Evolutionary conservation across 257 asterid genomes (phyloP).

Genomic region (Nicotiana paniculata): DNA sequence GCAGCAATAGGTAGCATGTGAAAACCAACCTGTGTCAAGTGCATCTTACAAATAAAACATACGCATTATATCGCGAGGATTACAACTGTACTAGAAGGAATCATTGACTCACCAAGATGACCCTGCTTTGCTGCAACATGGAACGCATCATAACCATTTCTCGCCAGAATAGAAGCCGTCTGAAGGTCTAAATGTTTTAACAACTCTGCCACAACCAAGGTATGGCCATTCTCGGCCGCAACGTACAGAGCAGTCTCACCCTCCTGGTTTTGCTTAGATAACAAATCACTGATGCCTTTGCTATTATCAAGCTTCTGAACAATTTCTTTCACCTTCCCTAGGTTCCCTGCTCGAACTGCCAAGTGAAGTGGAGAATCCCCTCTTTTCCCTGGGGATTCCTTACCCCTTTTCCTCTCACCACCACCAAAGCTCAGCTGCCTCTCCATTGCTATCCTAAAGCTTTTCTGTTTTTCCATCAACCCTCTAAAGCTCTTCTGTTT

Average conservation of each 20-base stretch:
- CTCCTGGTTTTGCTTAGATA: slow-evolving; percentile 79
- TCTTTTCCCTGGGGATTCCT: slow-evolving; percentile 88
- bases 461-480: slow-evolving; percentile 90
- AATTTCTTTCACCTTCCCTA: slow-evolving; percentile 66
- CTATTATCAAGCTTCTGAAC: slow-evolving; percentile 47
- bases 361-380: slow-evolving; percentile 92
- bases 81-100: background rate
- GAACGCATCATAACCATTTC: slow-evolving; percentile 82
- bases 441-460: slow-evolving; percentile 92
- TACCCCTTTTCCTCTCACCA: slow-evolving; percentile 64
- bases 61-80: background rate
- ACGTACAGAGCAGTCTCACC: slow-evolving; percentile 91
- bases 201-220: slow-evolving; percentile 63
- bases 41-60: background rate
- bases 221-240: slow-evolving; percentile 84
- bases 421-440: slow-evolving; percentile 80
- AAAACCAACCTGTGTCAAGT: background rate
- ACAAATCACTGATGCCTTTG: slow-evolving; percentile 44
- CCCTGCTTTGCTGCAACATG: slow-evolving; percentile 96
- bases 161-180: slow-evolving; percentile 62
- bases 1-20: background rate
- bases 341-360: slow-evolving; percentile 79
- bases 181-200: slow-evolving; percentile 70
- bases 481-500: slow-evolving; percentile 87
- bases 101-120: slow-evolving; percentile 48